Evolutionary conservation across 1,284 basidiomycete species (phyloP), one percentile per base, ranked within the genome.

Genomic region (Hypsizygus ulmarius): DNA sequence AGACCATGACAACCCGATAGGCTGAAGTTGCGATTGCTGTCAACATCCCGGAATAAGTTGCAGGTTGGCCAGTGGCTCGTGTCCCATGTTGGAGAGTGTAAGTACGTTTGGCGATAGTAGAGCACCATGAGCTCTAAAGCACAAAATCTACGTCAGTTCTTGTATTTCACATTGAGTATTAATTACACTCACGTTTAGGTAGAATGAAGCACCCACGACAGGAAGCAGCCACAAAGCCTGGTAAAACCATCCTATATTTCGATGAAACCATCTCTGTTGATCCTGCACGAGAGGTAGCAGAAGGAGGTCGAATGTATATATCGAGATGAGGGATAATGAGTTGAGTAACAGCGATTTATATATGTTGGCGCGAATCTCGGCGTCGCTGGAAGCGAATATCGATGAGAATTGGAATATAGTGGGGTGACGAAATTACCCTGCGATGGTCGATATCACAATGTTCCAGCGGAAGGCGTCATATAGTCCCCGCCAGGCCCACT

Each of bases 1-100:
- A 69, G 11, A 90, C 79, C 84, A 93, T 90, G 51, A 91, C 79
- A 1, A 75, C 75, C 12, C 89, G 78, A 58, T 92, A 92, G 4
- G 85, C 85, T 6, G 86, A 87, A 7, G 84, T 84, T 6, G 88
- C 86, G 37, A 90, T 74, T 42, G 81, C 76, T 25, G 78, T 86
- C 47, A 91, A 70, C 66, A 90, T 73, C 9, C 85, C 85, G 5
- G 74, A 78, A 61, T 90, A 90, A 0, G 82, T 81, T 29, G 72
- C 64, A 12, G 78, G 67, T 53, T 62, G 71, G 33, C 65, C 67
- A 18, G 67, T 65, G 11, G 77, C 71, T 44, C 77, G 77, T 27
- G 72, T 73, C 11, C 87, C 87, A 54, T 87, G 78, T 53, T 81
- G 81, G 7, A 90, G 69, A 3, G 73, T 65, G 60, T 82, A 90